Percentiles rank a stretch among this genome's conserved stretches.
These are phyloP conservation scores for Fusarium odoratissimum DNA, from an alignment of 2,329 filamentous ascomycete species.

Conservation along the genomic window DNA sequence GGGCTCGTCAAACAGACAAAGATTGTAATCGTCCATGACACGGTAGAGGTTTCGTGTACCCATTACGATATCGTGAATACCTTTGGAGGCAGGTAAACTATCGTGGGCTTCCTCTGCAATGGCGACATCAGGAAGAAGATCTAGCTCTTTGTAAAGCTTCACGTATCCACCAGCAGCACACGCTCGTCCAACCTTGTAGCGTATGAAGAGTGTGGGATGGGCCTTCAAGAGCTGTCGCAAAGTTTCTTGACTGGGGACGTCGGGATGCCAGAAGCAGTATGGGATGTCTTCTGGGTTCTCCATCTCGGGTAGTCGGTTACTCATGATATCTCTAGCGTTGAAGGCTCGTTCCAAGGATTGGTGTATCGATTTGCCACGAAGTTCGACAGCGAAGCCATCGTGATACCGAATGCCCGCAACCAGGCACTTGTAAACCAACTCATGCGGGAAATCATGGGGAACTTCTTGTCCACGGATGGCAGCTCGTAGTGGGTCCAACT, in stretches of 20 bases:
- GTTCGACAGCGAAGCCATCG: not conserved
- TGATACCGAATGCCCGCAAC: not conserved
- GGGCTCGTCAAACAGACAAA: not conserved
- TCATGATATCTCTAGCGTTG: slow-evolving; percentile 53
- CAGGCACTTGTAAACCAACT: not conserved
- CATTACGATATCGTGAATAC: slow-evolving; percentile 51
- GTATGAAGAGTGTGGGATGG: slow-evolving; percentile 47
- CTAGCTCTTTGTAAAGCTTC: slow-evolving; percentile 51
- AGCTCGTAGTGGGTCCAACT: not conserved
- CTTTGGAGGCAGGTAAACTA: slow-evolving; percentile 14
- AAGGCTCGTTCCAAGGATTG: not conserved
- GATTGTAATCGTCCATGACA: slow-evolving; percentile 53
- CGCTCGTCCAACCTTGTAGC: slow-evolving; percentile 53
- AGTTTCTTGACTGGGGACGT: slow-evolving; percentile 51
- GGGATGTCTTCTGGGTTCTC: slow-evolving; percentile 40
- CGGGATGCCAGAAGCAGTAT: slow-evolving; percentile 58
- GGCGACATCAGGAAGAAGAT: slow-evolving; percentile 52
- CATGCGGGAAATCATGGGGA: not conserved
- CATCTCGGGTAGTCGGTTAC: slow-evolving; percentile 48
- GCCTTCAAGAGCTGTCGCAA: slow-evolving; percentile 47
- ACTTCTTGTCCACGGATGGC: not conserved
- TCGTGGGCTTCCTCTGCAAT: slow-evolving; percentile 56
- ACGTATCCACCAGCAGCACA: slow-evolving; percentile 55
- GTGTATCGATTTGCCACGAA: not conserved
- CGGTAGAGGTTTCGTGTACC: slow-evolving; percentile 38